Base-by-base conservation (phyloP, 2,329 filamentous ascomycete genomes). In the Claviceps sp. region DNA sequence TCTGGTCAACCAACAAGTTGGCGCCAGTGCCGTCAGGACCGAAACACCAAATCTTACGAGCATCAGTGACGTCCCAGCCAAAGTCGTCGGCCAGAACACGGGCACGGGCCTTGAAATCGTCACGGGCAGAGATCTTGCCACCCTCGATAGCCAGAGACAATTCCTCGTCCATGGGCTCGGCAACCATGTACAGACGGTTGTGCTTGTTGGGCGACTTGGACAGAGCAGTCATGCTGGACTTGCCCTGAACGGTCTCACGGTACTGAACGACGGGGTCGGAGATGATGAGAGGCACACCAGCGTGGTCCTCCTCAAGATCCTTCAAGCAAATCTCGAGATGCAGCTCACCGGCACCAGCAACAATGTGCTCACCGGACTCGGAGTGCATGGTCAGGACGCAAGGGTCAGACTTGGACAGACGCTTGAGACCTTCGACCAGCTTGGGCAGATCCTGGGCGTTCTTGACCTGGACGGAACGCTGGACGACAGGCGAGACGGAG, bases 121-220 rank as follows among this genome's bases (percentile, higher is more conserved):
- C 93, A 81, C 91, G 88, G 61, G 93, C 88, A 67, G 75, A 79
- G 71, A 98, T 89, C 80, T 89, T 93, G 78, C 93, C 93, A 52
- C 69, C 61, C 79, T 98, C 93, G 60, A 98, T 98, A 67, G 86
- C 87, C 67, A 82, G 81, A 64, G 87, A 79, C 56, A 98, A 85
- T 64, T 97, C 93, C 81, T 98, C 93, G 46, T 82, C 82, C 52
- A 98, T 79, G 64, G 93, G 93, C 75, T 89, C 77, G 60, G 93
- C 93, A 72, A 81, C 82, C 76, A 98, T 84, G 81, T 97, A 98
- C 56, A 98, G 81, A 89, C 93, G 91, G 83, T 98, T 98, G 86
- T 98, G 93, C 88, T 98, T 98, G 87, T 98, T 98, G 78, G 93
- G 93, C 48, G 93, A 98, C 82, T 98, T 98, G 74, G 93, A 97